These are phyloP conservation scores for Vitrella brassicaformis DNA, from an alignment of 73 alveolate genomes.

Conservation along the genomic window DNA sequence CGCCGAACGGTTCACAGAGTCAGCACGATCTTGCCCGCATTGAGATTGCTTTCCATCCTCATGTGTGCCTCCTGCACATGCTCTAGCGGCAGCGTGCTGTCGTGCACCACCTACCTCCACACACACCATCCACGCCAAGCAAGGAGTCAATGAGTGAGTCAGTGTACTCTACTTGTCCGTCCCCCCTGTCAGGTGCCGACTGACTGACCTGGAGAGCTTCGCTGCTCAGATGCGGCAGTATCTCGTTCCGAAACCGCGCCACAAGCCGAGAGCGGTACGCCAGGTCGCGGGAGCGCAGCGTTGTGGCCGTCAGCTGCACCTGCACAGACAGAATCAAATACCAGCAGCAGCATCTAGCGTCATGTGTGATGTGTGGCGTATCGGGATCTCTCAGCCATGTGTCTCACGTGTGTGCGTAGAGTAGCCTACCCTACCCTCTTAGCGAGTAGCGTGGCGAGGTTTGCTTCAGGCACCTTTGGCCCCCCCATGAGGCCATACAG, in stretches of 20 bases:
- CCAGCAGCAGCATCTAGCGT: too few species aligned
- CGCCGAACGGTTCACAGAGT: neutral
- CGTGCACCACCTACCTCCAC: neutral
- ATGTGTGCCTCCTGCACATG: constrained; percentile 40
- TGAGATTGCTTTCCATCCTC: constrained; percentile 40
- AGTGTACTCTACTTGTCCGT: constrained; percentile 25
- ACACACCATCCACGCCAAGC: too few species aligned
- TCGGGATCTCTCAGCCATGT: too few species aligned
- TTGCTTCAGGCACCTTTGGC: constrained; percentile 9
- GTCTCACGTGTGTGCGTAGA: too few species aligned
- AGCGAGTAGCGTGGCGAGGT: constrained; percentile 20
- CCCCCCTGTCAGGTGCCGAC: neutral
- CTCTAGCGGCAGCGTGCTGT: neutral
- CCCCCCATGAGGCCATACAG: constrained; percentile 56
- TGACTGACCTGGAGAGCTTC: neutral
- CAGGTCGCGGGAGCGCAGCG: constrained; percentile 36
- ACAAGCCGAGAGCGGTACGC: constrained; percentile 32
- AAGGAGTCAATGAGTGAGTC: constrained; percentile 22
- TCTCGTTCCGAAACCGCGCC: constrained; percentile 5
- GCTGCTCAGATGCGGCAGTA: neutral
- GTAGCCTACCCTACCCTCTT: too few species aligned
- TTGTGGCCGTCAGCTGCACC: constrained; percentile 23
- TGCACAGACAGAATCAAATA: too few species aligned
- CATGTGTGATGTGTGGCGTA: too few species aligned
- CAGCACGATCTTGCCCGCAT: constrained; percentile 46